phyloP scores from a whole-genome alignment of 2,329 filamentous ascomycete species.

The Fusarium tricinctum region DNA sequence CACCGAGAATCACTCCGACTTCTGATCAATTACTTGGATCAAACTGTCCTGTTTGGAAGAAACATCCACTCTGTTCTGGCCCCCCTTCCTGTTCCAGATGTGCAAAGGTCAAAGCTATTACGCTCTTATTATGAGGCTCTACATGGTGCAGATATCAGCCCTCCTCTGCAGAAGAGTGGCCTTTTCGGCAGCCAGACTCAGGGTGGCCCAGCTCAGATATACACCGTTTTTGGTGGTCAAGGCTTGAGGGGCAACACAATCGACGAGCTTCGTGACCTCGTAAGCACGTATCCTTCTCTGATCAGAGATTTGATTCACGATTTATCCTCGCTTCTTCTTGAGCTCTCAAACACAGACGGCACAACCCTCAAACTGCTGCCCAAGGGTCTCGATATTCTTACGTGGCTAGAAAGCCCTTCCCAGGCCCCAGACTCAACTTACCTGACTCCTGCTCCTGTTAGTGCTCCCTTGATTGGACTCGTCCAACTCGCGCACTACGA shows the following conservation, averaged over 20 bases:
- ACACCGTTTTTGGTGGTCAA: conserved; percentile 28
- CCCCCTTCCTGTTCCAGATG: not conserved
- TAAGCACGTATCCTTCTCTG: conserved; percentile 11
- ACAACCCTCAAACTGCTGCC: not conserved
- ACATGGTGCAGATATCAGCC: conserved; percentile 13
- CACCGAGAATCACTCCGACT: conserved; percentile 2
- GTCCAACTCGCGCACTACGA: conserved; percentile 24
- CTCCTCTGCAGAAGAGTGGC: conserved; percentile 3
- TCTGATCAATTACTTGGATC: conserved; percentile 14
- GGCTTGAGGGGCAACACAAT: conserved; percentile 13
- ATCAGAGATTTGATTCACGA: not conserved
- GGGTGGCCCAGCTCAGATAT: not conserved
- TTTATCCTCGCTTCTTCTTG: not conserved
- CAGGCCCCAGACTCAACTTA: conserved; percentile 9
- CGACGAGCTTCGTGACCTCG: conserved; percentile 13
- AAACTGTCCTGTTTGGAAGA: conserved; percentile 5
- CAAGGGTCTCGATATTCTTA: conserved; percentile 7
- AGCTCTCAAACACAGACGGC: not conserved
- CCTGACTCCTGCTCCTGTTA: conserved; percentile 17
- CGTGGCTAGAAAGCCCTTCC: conserved; percentile 2
- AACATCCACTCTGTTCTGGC: conserved; percentile 13
- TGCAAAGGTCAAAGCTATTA: conserved; percentile 13
- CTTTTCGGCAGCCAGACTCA: conserved; percentile 10
- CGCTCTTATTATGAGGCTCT: conserved; percentile 20
- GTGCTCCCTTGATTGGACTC: conserved; percentile 15